Evolutionary conservation across 2,329 filamentous ascomycete species (phyloP).

Genomic region (Botrytis fabae): DNA sequence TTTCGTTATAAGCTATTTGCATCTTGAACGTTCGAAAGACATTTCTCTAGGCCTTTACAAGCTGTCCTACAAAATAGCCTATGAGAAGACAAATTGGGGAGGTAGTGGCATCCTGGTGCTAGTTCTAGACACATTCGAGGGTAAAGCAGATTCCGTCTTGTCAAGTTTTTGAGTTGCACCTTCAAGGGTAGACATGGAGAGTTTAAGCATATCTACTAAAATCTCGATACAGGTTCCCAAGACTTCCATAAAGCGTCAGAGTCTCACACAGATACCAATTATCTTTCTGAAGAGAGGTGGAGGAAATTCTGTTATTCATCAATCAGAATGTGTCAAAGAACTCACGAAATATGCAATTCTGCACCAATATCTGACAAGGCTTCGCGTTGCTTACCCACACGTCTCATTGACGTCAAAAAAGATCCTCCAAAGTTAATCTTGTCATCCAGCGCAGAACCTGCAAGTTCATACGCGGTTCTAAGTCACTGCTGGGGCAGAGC

Average conservation of each 20-base stretch:
- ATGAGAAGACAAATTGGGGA: background rate
- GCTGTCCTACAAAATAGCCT: background rate
- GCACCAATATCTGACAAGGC: background rate
- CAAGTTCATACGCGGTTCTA: slow-evolving; percentile 6
- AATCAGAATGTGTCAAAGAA: background rate
- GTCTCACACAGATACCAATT: background rate
- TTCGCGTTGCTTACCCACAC: background rate
- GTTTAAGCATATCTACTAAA: background rate
- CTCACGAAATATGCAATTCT: background rate
- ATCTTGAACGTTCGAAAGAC: background rate
- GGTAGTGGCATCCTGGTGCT: background rate
- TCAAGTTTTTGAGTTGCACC: background rate
- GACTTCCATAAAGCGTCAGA: background rate
- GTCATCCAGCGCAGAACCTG: background rate
- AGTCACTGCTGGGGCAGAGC: slow-evolving; percentile 23
- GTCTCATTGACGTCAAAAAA: background rate
- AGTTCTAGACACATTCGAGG: background rate
- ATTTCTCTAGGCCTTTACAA: background rate
- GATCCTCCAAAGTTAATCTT: background rate
- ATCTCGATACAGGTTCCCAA: background rate
- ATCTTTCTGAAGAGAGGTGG: background rate
- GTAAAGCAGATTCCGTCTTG: background rate
- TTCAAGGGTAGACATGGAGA: background rate
- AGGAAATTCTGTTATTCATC: background rate
- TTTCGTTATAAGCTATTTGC: background rate